These are phyloP conservation scores for Gloeophyllum trabeum DNA, from an alignment of 768 basidiomycete genomes.

Conservation along the genomic window DNA sequence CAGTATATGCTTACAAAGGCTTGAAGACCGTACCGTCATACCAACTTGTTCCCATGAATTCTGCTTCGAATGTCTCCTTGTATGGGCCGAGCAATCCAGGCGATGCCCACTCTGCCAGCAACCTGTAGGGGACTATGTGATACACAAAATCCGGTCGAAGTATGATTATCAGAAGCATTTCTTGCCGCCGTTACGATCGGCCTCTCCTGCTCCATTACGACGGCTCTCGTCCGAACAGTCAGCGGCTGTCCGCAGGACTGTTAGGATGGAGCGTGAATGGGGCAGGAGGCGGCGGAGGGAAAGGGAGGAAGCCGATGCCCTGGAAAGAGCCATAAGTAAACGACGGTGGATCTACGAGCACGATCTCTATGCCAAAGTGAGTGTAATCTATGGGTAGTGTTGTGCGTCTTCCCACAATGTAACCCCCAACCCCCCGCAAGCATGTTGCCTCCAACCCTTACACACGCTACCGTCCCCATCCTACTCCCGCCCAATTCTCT, in stretches of 20 bases:
- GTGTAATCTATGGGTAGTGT: constrained; percentile 9
- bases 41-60: constrained; percentile 88
- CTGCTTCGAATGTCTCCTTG: constrained; percentile 81
- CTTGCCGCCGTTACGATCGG: constrained; percentile 50
- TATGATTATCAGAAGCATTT: constrained; percentile 78
- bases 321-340: constrained; percentile 63
- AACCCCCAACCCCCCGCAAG: constrained; percentile 29
- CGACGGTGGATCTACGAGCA: constrained; percentile 77
- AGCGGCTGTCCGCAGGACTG: constrained; percentile 19
- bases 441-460: constrained; percentile 84
- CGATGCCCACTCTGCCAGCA: constrained; percentile 71
- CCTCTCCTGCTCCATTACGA: constrained; percentile 26
- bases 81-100: constrained; percentile 80
- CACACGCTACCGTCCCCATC: constrained; percentile 83
- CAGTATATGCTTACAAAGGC: constrained; percentile 74
- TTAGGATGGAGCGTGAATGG: constrained; percentile 37
- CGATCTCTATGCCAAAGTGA: constrained; percentile 75
- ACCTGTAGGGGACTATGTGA: constrained; percentile 58
- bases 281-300: constrained; percentile 39
- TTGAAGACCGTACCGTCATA: constrained; percentile 71
- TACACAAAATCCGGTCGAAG: constrained; percentile 68
- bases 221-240: constrained; percentile 17
- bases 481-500: constrained; percentile 77
- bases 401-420: constrained; percentile 5
- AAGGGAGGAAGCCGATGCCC: constrained; percentile 50